Base-by-base conservation (phyloP, 371 early-diverging fungal genomes). In the Funneliformis caledonium region DNA sequence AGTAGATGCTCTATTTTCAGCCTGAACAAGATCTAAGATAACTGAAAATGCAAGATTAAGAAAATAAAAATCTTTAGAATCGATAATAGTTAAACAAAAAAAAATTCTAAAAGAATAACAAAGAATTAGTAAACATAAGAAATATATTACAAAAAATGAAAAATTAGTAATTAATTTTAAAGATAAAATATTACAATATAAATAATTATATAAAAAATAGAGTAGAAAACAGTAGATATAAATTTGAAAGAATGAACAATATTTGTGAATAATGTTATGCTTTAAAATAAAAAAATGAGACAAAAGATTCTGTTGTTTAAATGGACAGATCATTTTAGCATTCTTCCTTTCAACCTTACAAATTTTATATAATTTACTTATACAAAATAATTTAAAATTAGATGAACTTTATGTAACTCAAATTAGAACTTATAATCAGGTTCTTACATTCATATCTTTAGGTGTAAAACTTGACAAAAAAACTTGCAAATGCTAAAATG, bases 341-440 rank as follows among this genome's bases (percentile, higher is more conserved):
- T 2, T 11, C 31, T 19, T 72, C 2, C 6, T 7, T 11, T 11
- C 48, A 10, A 4, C 4, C 7, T 9, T 50, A 52, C 48, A 33
- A 47, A 0, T 2, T 33, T 26, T 47, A 19, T 19, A 72, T n/a
- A 19, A 5, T 33, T 26, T 14, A 0, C 4, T 70, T 65, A 7
- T 65, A 65, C 26, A 33, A 37, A 65, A 65, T 26, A 65, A 33
- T 7, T 33, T 0, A 65, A 31, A 33, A n/a, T 5, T 1, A 42
- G 16, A 47, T 1, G n/a, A 59, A 33, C 48, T 50, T 19, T 81
- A 73, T 48, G 33, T 37, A 11, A 9, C 2, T 0, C 80, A 81
- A 5, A 68, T 83, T 6, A 33, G 81, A 74, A 43, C 78, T 33
- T 81, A 80, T 70, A 83, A 81, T 68, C 61, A 42, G 67, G 48